Base-by-base conservation (phyloP, 2,329 filamentous ascomycete species). In the Trichophyton mentagrophytes region DNA sequence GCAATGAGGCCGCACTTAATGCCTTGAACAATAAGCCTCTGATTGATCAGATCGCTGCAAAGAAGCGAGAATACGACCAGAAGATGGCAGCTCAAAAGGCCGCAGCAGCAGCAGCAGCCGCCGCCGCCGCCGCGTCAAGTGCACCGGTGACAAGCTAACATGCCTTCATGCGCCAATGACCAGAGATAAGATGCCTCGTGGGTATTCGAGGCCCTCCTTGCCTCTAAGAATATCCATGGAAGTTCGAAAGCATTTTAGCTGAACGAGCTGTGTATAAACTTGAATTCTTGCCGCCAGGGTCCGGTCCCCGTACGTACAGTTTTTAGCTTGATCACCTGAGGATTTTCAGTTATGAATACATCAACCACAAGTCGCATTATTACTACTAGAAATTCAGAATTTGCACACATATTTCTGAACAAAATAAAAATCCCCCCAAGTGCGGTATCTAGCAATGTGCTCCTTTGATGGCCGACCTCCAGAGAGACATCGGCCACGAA, bases 1-100 rank as follows among this genome's bases (percentile, higher is more conserved):
- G 77, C 20, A 72, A 77, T 63, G 69, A 71, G 59, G 77, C 77
- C 46, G 77, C 77, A 25, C 69, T 65, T 40, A 67, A 71, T 44
- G 77, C 76, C 4, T 64, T 79, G 53, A 57, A 61, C 15, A 75
- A 77, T 59, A 68, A 67, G 1, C 64, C 68, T 1, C 63, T 79
- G 27, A 73, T 78, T 33, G 69, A 73, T 25, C 65, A 74, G 62
- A 73, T 78, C 25, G 66, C 67, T 22, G 66, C 62, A n/a, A 67
- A 65, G 17, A 78, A 76, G 61, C 64, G 65, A 44, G 64, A 67
- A 20, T 65, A 62, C 59, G 63, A 71, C 62, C 61, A 51, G 17
- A 63, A 65, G 53, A 49, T 40, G 36, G 46, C 61, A 42, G 60
- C 57, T 42, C 56, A 62, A 40, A 53, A 25, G 49, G 49, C 47